These are phyloP conservation scores for Herpetomonas tarakana DNA, from an alignment of 208 protist genomes.

Conservation along the genomic window DNA sequence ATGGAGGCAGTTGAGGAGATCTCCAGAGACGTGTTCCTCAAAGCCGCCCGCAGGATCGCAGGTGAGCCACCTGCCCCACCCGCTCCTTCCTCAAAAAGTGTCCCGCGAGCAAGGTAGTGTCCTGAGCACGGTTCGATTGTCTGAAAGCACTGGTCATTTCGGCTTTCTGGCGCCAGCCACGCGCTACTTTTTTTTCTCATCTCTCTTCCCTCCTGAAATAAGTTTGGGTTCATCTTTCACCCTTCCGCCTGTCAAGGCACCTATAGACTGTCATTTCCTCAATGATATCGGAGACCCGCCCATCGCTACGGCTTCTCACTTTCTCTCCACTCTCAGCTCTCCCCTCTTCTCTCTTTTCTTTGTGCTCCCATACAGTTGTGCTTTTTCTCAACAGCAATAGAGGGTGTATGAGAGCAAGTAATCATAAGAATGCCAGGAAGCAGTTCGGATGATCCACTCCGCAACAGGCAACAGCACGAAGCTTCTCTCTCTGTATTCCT, in stretches of 20 bases:
- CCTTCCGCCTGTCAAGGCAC: neutral
- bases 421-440: no score
- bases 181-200: constrained; percentile 1
- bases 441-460: no score
- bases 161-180: neutral
- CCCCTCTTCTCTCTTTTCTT: constrained; percentile 5
- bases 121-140: no score
- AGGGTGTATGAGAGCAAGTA: no score
- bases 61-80: constrained; percentile 1
- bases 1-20: constrained; percentile 32
- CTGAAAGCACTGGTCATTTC: neutral
- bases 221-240: neutral
- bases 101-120: no score
- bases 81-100: neutral
- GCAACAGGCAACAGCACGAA: no score
- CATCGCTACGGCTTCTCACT: no score
- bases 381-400: no score
- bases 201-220: neutral
- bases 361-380: constrained; percentile 1
- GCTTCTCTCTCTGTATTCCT: no score
- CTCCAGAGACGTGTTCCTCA: constrained; percentile 37
- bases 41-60: constrained; percentile 27
- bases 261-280: no score
- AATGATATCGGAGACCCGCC: no score
- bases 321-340: no score